Base-by-base conservation (phyloP, 192 early-diverging fungal genomes). In the Piromyces finnis region DNA sequence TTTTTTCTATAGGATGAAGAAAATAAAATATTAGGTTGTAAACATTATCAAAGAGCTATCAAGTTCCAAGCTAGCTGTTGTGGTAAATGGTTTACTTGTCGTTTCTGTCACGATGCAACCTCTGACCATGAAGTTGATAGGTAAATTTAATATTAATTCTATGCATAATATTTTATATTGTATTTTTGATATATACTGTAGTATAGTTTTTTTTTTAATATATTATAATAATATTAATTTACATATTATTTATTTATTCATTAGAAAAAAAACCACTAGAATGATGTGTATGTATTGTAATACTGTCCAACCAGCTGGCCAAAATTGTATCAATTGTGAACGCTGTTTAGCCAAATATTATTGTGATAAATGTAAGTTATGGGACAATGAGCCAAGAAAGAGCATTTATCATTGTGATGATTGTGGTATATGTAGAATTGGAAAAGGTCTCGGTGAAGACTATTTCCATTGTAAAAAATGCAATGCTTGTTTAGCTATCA, bases 271-370 rank as follows among this genome's bases (percentile, higher is more conserved):
- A 9, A 90, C 90, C 0, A 89, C 91, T 78, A 90, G 85, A 79
- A 98, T 99, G 96, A 89, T 94, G 82, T 99, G 97, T 82, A 98
- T 97, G 97, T 85, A 92, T 81, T 99, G 97, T 84, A 78, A 84
- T 35, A 88, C 88, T 12, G 88, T 93, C 29, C 97, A 99, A 81
- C 90, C 94, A 3, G 89, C 94, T 16, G 87, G 88, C 3, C 92
- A 94, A 82, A 80, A 82, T 29, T 99, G 97, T 83, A 81, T 83
- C 79, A 89, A 92, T 77, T 99, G 97, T 85, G 80, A 86, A 11
- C 41, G 83, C 18, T 59, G 81, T 22, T 84, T 97, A 29, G 93
- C 95, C 0, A 82, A 82, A 29, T 97, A 99, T 84, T 99, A 92
- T 80, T 99, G 97, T 85, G 82, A 88, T 78, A 89, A 89, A 30